Base-by-base conservation (phyloP, 768 basidiomycete species). In the Podaxis sp. region DNA sequence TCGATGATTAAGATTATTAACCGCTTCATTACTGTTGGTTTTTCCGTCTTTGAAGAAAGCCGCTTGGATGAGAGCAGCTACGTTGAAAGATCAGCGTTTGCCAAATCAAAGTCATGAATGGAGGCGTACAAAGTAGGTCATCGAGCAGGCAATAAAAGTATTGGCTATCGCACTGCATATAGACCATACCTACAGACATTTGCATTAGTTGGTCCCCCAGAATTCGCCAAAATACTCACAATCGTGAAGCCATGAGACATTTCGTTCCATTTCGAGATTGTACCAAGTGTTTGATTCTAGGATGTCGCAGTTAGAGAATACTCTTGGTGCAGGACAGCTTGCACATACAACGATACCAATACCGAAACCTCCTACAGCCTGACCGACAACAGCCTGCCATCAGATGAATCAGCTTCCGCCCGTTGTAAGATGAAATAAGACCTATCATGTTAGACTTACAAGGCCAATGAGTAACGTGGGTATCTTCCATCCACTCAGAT, bases 41-140 rank as follows among this genome's bases (percentile, higher is more conserved):
- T 50, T n/a, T 46, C 20, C 4, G n/a, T 20, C 17, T 15, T 36
- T 11, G 53, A 56, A 20, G 36, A 17, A 37, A 56, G 50, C 7
- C 20, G 24, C 2, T 33, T 15, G 20, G 15, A 38, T 7, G 24
- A 50, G 4, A 62, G 40, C 11, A 62, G 36, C 60, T 62, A 4
- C n/a, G 2, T 10, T 22, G n/a, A 20, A 71, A 56, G 60, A 58
- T 79, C 30, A 65, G 8, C 20, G 1, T 33, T 33, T 33, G 8
- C 33, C 33, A 33, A 33, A 33, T 8, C 33, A 33, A 33, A 33
- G 8, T 10, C 33, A 33, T 5, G 17, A 60, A 52, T 17, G 20
- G 15, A 10, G 33, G 33, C 60, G 5, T 24, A 62, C 61, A 15
- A 56, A 22, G 30, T 56, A 62, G 1, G 55, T 49, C 61, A 62